Conservation (phyloP, 2,329 filamentous ascomycete species). For the Pseudocercospora fijiensis region DNA sequence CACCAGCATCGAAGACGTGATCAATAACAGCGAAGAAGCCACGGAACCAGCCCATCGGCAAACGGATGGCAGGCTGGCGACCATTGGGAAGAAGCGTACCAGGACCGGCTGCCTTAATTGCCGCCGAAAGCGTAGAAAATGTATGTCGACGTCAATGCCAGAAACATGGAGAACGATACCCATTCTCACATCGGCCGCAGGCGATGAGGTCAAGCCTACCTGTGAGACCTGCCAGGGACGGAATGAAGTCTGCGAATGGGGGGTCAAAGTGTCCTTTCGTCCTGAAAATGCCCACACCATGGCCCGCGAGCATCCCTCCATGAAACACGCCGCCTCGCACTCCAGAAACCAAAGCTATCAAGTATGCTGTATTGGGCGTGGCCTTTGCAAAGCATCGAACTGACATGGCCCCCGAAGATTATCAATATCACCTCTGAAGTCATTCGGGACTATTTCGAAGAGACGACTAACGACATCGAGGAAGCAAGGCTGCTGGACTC, state of each 20-base stretch:
- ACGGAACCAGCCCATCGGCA: slow-evolving; percentile 1
- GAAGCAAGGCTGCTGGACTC: slow-evolving; percentile 6
- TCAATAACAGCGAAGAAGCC: slow-evolving; percentile 13
- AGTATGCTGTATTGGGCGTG: slow-evolving; percentile 4
- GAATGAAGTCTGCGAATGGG: slow-evolving; percentile 36
- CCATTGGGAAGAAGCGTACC: slow-evolving; percentile 34
- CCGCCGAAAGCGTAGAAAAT: slow-evolving; percentile 37
- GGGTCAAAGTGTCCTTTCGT: slow-evolving; percentile 32
- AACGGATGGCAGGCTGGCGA: slow-evolving; percentile 27
- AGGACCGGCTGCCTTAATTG: slow-evolving; percentile 40
- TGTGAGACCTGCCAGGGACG: slow-evolving; percentile 36
- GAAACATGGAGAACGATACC: background rate
- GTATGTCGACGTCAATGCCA: slow-evolving; percentile 18
- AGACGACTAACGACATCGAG: slow-evolving; percentile 21
- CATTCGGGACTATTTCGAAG: slow-evolving; percentile 34
- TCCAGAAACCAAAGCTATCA: slow-evolving; percentile 23
- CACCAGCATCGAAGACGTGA: slow-evolving; percentile 14
- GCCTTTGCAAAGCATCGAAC: background rate
- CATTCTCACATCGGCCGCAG: slow-evolving; percentile 12
- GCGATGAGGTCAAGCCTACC: slow-evolving; percentile 36
- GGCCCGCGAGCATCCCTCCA: slow-evolving; percentile 35
- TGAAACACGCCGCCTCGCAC: slow-evolving; percentile 28
- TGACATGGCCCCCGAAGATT: slow-evolving; percentile 23
- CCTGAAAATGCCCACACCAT: slow-evolving; percentile 35
- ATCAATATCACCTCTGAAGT: slow-evolving; percentile 37